Evolutionary conservation across 768 basidiomycete species (phyloP), one percentile per base, ranked within the genome.

Genomic region (Phanerodontia chrysosporium): DNA sequence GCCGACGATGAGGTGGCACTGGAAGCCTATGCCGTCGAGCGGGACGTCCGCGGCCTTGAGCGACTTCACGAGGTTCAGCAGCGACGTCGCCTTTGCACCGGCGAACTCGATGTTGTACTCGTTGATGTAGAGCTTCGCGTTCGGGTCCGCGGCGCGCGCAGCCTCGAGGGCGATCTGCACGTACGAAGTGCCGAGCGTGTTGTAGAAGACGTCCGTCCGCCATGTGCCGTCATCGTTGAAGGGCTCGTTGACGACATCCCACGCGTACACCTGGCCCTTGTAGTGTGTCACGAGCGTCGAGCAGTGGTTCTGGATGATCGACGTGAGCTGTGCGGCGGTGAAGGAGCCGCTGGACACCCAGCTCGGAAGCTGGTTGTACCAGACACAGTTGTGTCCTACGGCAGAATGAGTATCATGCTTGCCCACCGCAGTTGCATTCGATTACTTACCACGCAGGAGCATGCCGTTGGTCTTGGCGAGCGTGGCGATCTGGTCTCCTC

Each of bases 211-310:
- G 54, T 77, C 72, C 21, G 70, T 56, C 45, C 83, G 78, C 70
- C 74, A 83, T 9, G 81, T 83, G 21, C 85, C 84, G 62, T 85
- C 76, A 30, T 85, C 84, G 62, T 84, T 81, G 73, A 85, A 82
- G 10, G 81, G 76, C 67, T 84, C 66, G 54, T 83, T 84, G 55
- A 83, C 70, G 36, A 83, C 81, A 65, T 83, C 81, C 80, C 78
- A 81, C 35, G 74, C 69, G 62, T 36, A 56, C 44, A 21, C 30
- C 44, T 56, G 55, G 18, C 55, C 55, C 63, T 73, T 73, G 62
- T 74, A 79, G 58, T 74, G 75, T 21, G 69, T 54, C 18, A 75
- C 71, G 14, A 76, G 59, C 16, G 74, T 75, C 25, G 62, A 60
- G 59, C 71, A 72, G 64, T 76, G 75, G 44, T 62, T 73, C 53